Evolutionary conservation across 2,329 filamentous ascomycete genomes (phyloP).

Genomic region (Pleochaeta shiraiana): DNA sequence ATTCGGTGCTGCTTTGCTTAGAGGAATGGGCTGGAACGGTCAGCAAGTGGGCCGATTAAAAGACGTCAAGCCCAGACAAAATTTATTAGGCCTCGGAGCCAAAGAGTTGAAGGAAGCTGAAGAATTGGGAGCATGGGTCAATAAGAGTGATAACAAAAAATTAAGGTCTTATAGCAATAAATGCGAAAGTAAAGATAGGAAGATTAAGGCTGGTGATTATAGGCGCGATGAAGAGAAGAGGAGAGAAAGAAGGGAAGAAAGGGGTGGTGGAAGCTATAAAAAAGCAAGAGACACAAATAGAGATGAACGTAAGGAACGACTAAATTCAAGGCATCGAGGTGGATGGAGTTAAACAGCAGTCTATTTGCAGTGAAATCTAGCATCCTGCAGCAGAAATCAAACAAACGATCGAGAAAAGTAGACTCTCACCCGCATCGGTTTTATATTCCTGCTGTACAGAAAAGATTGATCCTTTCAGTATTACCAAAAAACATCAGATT

Average conservation of each 20-base stretch:
- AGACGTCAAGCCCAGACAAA: constrained; percentile 47
- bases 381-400: too few relatives aligned
- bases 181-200: constrained; percentile 13
- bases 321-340: constrained; percentile 11
- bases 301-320: constrained; percentile 12
- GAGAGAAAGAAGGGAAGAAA: constrained; percentile 22
- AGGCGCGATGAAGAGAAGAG: constrained; percentile 24
- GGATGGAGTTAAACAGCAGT: constrained; percentile 8
- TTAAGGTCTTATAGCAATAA: constrained; percentile 13
- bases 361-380: too few relatives aligned
- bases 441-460: too few relatives aligned
- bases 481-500: too few relatives aligned
- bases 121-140: constrained; percentile 65
- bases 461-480: too few relatives aligned
- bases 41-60: constrained; percentile 36
- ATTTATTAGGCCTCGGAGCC: constrained; percentile 71
- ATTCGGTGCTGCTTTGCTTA: constrained; percentile 73
- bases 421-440: too few relatives aligned
- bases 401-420: too few relatives aligned
- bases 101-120: constrained; percentile 53
- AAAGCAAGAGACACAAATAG: constrained; percentile 14
- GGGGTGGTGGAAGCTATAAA: constrained; percentile 9
- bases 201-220: constrained; percentile 19
- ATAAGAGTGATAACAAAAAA: constrained; percentile 34
- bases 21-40: constrained; percentile 89